Percentiles rank a stretch among this genome's conserved stretches.
These are phyloP conservation scores for Lepiota subincarnata DNA, from an alignment of 768 basidiomycete species.

Conservation along the genomic window DNA sequence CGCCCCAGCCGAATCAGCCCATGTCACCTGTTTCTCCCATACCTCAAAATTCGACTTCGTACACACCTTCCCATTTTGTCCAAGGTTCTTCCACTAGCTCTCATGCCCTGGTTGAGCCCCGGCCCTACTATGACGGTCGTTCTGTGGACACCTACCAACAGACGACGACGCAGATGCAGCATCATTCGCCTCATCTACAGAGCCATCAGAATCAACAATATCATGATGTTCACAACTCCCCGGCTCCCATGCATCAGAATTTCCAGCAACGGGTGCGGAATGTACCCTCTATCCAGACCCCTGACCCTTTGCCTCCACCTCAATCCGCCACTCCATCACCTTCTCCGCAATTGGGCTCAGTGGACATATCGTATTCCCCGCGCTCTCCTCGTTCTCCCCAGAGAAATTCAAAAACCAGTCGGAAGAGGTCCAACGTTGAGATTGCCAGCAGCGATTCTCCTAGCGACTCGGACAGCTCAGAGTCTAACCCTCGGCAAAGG, in stretches of 20 bases:
- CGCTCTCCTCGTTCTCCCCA: conserved; percentile 11
- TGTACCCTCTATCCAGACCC: not conserved
- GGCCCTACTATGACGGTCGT: conserved; percentile 4
- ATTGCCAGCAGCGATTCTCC: conserved; percentile 2
- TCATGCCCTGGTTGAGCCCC: conserved; percentile 10
- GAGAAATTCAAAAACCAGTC: conserved; percentile 11
- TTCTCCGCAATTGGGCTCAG: conserved; percentile 19
- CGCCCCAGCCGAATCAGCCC: conserved; percentile 28
- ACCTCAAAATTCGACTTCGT: conserved; percentile 20
- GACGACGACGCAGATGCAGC: conserved; percentile 19
- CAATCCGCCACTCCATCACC: conserved; percentile 29
- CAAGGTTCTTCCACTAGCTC: conserved; percentile 34
- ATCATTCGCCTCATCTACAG: conserved; percentile 23
- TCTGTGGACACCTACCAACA: conserved; percentile 11
- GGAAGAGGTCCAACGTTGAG: conserved; percentile 7
- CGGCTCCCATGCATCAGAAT: conserved; percentile 14
- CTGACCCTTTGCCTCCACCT: conserved; percentile 15
- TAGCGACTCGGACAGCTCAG: conserved; percentile 6
- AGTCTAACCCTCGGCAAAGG: conserved; percentile 1
- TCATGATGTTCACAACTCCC: conserved; percentile 11
- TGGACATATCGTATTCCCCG: conserved; percentile 5
- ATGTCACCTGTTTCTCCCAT: conserved; percentile 32
- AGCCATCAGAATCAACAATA: conserved; percentile 19
- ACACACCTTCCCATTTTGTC: conserved; percentile 28
- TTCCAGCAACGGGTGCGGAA: not conserved